Evolutionary conservation across 2,329 filamentous ascomycete genomes (phyloP).

Genomic region (Exophiala viscosa): DNA sequence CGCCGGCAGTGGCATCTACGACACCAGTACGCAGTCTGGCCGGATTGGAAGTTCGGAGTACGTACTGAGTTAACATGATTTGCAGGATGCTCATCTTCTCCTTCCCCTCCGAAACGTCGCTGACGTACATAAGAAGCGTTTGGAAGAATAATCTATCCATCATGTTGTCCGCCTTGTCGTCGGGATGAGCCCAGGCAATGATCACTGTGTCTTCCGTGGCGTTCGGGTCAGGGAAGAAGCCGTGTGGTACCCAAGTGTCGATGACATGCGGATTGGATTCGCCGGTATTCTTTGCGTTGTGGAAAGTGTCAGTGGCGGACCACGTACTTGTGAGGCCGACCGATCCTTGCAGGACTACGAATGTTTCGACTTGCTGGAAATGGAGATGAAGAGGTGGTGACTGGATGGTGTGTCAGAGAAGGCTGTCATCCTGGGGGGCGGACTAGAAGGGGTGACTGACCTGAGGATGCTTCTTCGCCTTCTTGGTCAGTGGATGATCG

Average conservation of each 20-base stretch:
- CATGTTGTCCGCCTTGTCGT: slow-evolving; percentile 11
- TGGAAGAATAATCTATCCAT: slow-evolving; percentile 23
- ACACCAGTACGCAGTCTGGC: too few species aligned
- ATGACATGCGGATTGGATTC: slow-evolving; percentile 4
- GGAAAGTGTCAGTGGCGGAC: slow-evolving; percentile 11
- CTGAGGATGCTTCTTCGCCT: slow-evolving; percentile 12
- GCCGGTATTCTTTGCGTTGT: slow-evolving; percentile 8
- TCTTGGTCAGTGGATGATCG: slow-evolving; percentile 14
- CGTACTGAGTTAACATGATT: slow-evolving; percentile 20
- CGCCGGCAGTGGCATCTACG: too few species aligned
- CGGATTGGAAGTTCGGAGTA: background rate
- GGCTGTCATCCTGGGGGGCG: background rate
- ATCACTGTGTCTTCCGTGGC: slow-evolving; percentile 13
- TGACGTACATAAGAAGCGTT: slow-evolving; percentile 16
- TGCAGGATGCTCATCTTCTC: slow-evolving; percentile 9
- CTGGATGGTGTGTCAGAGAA: background rate
- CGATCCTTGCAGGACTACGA: slow-evolving; percentile 13
- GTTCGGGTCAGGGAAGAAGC: slow-evolving; percentile 15
- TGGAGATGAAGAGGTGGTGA: slow-evolving; percentile 21
- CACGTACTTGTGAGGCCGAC: slow-evolving; percentile 16
- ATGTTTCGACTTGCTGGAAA: slow-evolving; percentile 18
- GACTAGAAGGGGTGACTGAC: background rate
- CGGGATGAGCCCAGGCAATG: slow-evolving; percentile 20
- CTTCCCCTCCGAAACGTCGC: slow-evolving; percentile 16
- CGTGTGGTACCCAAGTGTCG: slow-evolving; percentile 10